These are phyloP conservation scores for Paraurostyla sp. DNA, from an alignment of 73 alveolate species.

Conservation along the genomic window DNA sequence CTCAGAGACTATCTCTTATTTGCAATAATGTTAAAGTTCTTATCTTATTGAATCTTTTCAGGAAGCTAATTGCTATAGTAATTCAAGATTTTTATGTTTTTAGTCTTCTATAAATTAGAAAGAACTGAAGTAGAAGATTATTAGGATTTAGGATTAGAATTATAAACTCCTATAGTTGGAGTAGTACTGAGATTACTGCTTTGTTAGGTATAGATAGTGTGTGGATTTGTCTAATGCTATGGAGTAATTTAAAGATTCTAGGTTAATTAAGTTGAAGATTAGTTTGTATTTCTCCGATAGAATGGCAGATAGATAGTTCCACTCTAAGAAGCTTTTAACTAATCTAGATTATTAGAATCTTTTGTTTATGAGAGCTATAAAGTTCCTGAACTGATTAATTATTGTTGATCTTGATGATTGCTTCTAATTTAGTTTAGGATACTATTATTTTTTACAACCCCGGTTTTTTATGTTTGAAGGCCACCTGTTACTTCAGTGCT, in stretches of 20 bases:
- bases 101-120: background rate
- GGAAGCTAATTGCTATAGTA: background rate
- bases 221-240: too few relatives aligned
- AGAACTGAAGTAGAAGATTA: background rate
- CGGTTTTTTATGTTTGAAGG: too few relatives aligned
- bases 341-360: too few relatives aligned
- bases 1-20: background rate
- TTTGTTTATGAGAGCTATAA: too few relatives aligned
- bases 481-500: too few relatives aligned
- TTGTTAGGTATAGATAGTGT: background rate
- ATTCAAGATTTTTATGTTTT: background rate
- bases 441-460: too few relatives aligned
- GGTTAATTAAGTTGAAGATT: too few relatives aligned
- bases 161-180: background rate
- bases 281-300: background rate
- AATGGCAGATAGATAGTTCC: constrained; percentile 24
- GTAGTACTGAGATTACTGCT: too few relatives aligned
- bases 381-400: too few relatives aligned
- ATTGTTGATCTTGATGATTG: too few relatives aligned
- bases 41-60: background rate
- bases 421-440: too few relatives aligned
- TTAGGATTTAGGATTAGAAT: background rate
- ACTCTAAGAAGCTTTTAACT: background rate
- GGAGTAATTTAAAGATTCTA: too few relatives aligned
- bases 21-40: background rate